Evolutionary conservation across 768 basidiomycete genomes (phyloP).

Genomic region (Termitomyces sp.): DNA sequence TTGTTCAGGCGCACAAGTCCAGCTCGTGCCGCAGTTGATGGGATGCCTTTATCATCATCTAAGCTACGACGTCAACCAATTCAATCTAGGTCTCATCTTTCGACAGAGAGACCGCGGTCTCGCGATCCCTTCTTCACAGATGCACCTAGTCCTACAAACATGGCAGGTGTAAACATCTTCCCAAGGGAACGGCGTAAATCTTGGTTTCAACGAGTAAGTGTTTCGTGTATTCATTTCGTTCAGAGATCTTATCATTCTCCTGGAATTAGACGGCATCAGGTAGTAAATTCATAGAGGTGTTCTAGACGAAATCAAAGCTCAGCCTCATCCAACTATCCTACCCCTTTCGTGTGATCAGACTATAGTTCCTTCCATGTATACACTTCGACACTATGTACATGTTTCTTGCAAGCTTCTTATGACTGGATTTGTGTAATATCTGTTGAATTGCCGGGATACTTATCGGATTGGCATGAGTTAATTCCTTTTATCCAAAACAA

Average conservation of each 20-base stretch:
- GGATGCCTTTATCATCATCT: neutral
- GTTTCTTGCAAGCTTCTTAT: neutral
- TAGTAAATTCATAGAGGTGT: conserved; percentile 11
- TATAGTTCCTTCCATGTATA: neutral
- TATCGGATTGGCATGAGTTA: neutral
- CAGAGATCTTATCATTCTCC: neutral
- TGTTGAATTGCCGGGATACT: neutral
- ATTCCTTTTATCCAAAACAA: neutral
- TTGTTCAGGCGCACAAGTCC: neutral
- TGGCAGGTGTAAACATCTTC: neutral
- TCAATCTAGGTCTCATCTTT: too few species aligned
- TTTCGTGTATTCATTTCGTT: neutral
- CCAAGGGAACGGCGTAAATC: neutral
- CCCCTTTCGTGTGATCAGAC: neutral
- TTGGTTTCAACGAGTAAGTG: conserved; percentile 9
- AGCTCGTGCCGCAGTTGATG: too few species aligned
- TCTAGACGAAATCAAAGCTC: neutral
- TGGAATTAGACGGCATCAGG: neutral
- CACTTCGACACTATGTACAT: neutral
- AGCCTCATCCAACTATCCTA: neutral
- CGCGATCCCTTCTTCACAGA: neutral
- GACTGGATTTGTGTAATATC: too few species aligned
- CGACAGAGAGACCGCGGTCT: neutral
- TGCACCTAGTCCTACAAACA: neutral
- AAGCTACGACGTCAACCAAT: neutral